These are phyloP conservation scores for Naganishia randhawae DNA, from an alignment of 768 basidiomycete genomes.

Conservation along the genomic window DNA sequence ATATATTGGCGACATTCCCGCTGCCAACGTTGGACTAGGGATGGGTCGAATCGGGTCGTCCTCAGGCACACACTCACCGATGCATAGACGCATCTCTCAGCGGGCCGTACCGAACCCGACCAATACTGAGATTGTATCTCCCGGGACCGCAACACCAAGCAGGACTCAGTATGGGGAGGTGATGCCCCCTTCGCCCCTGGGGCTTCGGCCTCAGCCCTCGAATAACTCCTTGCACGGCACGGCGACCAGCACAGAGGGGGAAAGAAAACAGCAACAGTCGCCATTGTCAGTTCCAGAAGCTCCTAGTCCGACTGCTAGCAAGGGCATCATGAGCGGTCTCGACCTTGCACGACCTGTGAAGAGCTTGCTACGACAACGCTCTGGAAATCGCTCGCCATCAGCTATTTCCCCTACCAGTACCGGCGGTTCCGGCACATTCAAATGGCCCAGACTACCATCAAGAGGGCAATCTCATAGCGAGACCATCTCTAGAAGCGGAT, in stretches of 20 bases:
- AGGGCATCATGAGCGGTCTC: neutral
- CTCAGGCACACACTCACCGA: conserved; percentile 13
- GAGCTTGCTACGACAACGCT: conserved; percentile 1
- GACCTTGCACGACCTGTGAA: neutral
- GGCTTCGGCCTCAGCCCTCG: neutral
- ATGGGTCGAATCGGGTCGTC: conserved; percentile 10
- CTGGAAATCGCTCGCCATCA: conserved; percentile 12
- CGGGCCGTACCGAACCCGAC: neutral
- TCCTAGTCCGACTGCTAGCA: neutral
- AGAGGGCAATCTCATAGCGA: conserved; percentile 9
- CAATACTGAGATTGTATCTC: neutral
- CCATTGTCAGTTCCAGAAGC: neutral
- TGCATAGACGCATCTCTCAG: conserved; percentile 11
- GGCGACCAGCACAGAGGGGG: neutral
- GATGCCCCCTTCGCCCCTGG: neutral
- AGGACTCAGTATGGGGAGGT: neutral
- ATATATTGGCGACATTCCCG: conserved; percentile 1
- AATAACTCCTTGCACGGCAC: neutral
- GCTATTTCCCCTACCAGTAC: conserved; percentile 12
- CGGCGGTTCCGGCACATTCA: neutral
- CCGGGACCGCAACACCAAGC: neutral
- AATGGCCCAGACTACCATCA: neutral
- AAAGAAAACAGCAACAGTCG: neutral
- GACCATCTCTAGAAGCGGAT: conserved; percentile 1
- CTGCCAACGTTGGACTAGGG: neutral